Evolutionary conservation across 352 stramenopile genomes (phyloP).

Genomic region (Globisporangium rhizosaccharum): DNA sequence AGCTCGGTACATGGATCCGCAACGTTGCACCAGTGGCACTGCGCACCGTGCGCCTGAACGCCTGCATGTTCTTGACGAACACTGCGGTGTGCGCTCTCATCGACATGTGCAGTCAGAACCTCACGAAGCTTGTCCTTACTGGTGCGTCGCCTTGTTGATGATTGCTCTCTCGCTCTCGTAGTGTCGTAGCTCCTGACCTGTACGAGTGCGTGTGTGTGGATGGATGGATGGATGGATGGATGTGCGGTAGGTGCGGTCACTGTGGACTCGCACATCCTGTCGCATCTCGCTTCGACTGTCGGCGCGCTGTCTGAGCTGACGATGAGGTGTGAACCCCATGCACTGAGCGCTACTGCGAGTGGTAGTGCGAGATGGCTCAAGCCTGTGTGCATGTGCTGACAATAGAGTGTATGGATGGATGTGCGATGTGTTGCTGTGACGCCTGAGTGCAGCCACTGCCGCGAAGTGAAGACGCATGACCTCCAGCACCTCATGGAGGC

Average conservation of each 20-base stretch:
- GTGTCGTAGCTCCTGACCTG: no score
- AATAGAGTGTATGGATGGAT: neutral
- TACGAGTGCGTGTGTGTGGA: neutral
- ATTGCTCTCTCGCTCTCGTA: neutral
- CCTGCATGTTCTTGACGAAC: conserved; percentile 45
- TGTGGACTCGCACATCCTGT: conserved; percentile 43
- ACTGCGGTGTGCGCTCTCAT: conserved; percentile 33
- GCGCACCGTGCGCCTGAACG: conserved; percentile 38
- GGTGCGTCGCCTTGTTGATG: conserved; percentile 17
- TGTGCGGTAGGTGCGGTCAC: conserved; percentile 24
- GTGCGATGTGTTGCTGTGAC: no score
- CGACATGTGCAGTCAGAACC: conserved; percentile 21
- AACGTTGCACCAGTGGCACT: conserved; percentile 16
- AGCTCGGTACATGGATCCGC: conserved; percentile 36
- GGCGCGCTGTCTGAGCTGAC: conserved; percentile 35
- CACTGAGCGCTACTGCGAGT: neutral
- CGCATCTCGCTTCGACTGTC: conserved; percentile 24
- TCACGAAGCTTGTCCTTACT: conserved; percentile 41
- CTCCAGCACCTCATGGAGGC: conserved; percentile 27
- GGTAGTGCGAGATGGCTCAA: neutral
- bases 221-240: conserved; percentile 2
- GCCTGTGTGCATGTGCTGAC: neutral
- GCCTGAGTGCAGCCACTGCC: conserved; percentile 23
- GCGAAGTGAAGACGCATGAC: conserved; percentile 21
- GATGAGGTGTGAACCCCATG: conserved; percentile 26